Conservation (phyloP, 805 yeast species). For the Jamesozyma hellenica region DNA sequence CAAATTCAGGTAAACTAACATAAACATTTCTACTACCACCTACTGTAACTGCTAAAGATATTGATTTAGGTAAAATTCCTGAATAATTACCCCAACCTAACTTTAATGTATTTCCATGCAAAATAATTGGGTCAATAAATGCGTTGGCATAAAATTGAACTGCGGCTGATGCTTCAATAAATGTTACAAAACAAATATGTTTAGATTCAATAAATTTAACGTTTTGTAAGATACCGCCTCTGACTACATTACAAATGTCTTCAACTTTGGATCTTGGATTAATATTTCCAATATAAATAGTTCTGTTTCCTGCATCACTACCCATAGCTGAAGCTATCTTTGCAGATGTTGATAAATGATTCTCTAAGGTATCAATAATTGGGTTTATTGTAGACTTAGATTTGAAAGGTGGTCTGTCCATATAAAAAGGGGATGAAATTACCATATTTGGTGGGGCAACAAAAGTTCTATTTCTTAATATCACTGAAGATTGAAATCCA, state of each 20-base stretch:
- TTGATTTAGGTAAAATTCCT: slow-evolving; percentile 48
- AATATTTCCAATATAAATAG: slow-evolving; percentile 59
- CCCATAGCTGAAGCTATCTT: slow-evolving; percentile 27
- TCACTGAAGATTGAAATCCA: background rate
- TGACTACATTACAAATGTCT: slow-evolving; percentile 63
- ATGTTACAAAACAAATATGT: slow-evolving; percentile 59
- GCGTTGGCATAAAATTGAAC: slow-evolving; percentile 54
- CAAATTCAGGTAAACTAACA: slow-evolving; percentile 44
- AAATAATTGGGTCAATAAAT: slow-evolving; percentile 46
- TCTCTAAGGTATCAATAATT: slow-evolving; percentile 23
- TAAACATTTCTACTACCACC: slow-evolving; percentile 75
- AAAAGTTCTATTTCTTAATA: slow-evolving; percentile 1
- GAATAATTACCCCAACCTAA: slow-evolving; percentile 67
- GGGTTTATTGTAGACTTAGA: slow-evolving; percentile 10
- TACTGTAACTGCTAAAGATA: slow-evolving; percentile 53
- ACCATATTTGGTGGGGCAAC: slow-evolving; percentile 2
- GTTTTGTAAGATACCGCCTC: slow-evolving; percentile 66
- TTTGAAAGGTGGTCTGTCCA: slow-evolving; percentile 12
- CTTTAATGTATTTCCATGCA: slow-evolving; percentile 52
- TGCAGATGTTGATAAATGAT: slow-evolving; percentile 21
- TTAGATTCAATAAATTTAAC: slow-evolving; percentile 44
- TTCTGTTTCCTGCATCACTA: slow-evolving; percentile 43
- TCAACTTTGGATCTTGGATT: slow-evolving; percentile 56
- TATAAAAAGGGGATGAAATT: slow-evolving; percentile 5
- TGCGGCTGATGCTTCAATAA: slow-evolving; percentile 54